Evolutionary conservation across 805 yeast species (phyloP).

Genomic region (Kodamaea restingae): DNA sequence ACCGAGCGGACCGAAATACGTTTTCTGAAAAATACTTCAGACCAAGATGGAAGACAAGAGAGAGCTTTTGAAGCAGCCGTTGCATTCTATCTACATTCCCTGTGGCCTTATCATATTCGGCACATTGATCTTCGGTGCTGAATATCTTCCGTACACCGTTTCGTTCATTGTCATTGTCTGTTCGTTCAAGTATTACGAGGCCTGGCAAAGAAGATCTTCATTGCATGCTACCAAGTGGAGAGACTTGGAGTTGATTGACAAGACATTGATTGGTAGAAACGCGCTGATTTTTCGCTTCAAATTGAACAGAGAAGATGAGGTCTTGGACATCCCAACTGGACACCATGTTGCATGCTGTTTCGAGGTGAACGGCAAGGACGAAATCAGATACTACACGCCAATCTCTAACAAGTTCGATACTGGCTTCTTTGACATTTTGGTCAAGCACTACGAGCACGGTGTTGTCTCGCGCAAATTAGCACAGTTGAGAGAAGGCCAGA

Average conservation of each 20-base stretch:
- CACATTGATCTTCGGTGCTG: conserved; percentile 47
- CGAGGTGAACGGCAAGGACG: conserved; percentile 46
- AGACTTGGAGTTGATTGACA: conserved; percentile 65
- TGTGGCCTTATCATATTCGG: conserved; percentile 58
- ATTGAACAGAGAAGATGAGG: conserved; percentile 55
- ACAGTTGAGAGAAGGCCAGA: conserved; percentile 56
- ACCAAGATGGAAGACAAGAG: conserved; percentile 36
- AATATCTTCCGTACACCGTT: conserved; percentile 45
- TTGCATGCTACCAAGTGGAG: conserved; percentile 54
- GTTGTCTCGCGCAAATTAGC: conserved; percentile 67
- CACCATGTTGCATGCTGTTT: conserved; percentile 66
- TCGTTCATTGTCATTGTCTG: conserved; percentile 34
- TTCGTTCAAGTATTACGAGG: conserved; percentile 34
- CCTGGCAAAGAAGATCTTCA: conserved; percentile 40
- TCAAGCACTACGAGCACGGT: conserved; percentile 73
- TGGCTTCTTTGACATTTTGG: conserved; percentile 73
- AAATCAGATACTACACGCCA: conserved; percentile 70
- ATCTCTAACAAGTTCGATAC: conserved; percentile 64
- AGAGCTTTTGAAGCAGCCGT: conserved; percentile 60
- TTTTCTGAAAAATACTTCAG: neutral
- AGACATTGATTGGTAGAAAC: conserved; percentile 67
- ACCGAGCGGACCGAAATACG: conserved; percentile 3
- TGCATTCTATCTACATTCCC: conserved; percentile 77
- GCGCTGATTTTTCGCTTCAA: conserved; percentile 73
- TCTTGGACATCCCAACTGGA: conserved; percentile 66